Conservation (phyloP, 805 yeast species). For the Wickerhamomyces rabaulensis region DNA sequence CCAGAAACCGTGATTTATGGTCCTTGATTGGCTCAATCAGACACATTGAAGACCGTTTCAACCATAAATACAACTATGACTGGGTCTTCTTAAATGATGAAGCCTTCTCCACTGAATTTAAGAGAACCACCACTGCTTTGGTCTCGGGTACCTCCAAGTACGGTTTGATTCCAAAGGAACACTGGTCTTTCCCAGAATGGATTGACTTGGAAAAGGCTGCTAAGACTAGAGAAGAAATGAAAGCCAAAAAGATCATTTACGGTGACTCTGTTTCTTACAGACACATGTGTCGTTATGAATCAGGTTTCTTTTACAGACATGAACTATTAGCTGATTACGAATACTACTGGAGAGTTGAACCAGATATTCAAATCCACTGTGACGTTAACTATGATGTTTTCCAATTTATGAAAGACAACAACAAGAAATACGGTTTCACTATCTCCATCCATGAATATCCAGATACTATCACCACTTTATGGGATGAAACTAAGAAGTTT, state of each 20-base stretch:
- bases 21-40: conserved; percentile 54
- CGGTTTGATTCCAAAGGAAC: conserved; percentile 54
- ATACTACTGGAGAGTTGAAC: conserved; percentile 79
- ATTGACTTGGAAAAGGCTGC: conserved; percentile 51
- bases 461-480: conserved; percentile 58
- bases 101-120: conserved; percentile 55
- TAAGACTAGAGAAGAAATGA: conserved; percentile 40
- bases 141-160: conserved; percentile 61
- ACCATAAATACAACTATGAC: conserved; percentile 57
- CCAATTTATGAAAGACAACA: conserved; percentile 49
- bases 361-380: conserved; percentile 57
- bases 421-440: conserved; percentile 64
- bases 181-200: conserved; percentile 69
- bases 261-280: conserved; percentile 61
- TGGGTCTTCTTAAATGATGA: conserved; percentile 77
- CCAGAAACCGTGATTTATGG: conserved; percentile 62
- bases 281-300: conserved; percentile 55
- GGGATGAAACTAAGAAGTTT: conserved; percentile 51
- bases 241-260: conserved; percentile 43
- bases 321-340: conserved; percentile 53
- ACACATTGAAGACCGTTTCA: conserved; percentile 65
- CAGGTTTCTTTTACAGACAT: conserved; percentile 62
- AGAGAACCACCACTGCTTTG: conserved; percentile 36
- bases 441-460: conserved; percentile 61
- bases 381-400: conserved; percentile 65